Evolutionary conservation across 305 asterid genomes (phyloP).

Genomic region (Nicotiana rustica): DNA sequence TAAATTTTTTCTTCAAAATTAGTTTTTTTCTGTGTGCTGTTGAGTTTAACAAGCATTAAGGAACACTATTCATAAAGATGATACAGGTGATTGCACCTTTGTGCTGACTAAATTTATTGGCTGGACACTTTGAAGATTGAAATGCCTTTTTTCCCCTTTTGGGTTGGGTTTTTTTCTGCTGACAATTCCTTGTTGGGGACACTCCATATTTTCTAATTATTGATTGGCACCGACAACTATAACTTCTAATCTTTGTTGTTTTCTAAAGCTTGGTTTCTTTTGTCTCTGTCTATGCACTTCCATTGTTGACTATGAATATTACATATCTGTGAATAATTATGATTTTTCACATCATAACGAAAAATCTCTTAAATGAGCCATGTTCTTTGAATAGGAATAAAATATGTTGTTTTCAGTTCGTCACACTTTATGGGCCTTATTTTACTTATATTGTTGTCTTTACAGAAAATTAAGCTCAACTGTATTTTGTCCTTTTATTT

Average conservation of each 20-base stretch:
- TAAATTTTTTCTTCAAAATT: too few relatives aligned
- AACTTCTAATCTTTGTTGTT: too few relatives aligned
- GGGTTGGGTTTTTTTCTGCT: background rate
- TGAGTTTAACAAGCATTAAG: background rate
- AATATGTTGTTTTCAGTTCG: background rate
- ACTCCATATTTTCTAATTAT: background rate
- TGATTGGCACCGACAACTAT: background rate
- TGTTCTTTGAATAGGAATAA: background rate
- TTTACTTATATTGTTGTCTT: background rate
- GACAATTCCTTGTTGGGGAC: background rate
- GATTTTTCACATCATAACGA: background rate
- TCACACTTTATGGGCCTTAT: background rate
- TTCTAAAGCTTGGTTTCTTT: too few relatives aligned
- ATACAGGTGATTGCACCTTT: background rate
- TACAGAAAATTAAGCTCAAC: too few relatives aligned
- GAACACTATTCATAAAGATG: background rate
- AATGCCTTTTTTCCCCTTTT: background rate
- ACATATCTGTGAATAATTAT: background rate
- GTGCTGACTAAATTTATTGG: background rate
- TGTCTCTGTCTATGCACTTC: background rate
- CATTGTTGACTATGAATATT: background rate
- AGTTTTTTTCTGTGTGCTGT: background rate
- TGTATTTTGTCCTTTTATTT: too few relatives aligned
- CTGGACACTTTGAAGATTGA: background rate
- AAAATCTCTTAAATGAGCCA: background rate